Conservation (phyloP, 202 grass and related monocot species). For the Carex sylvatica region DNA sequence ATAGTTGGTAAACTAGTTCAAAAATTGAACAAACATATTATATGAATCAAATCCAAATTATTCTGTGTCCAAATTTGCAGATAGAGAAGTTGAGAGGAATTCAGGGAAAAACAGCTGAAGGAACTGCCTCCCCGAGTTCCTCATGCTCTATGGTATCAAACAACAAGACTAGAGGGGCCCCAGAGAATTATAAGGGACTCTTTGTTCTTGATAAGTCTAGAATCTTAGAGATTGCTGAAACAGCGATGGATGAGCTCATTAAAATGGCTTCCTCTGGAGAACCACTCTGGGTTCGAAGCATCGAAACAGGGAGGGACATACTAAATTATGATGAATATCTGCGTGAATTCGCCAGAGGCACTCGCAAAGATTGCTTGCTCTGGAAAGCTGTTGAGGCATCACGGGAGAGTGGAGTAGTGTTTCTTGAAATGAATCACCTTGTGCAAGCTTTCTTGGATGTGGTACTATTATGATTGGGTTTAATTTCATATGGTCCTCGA, state of each 20-base stretch:
- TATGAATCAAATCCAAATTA: not conserved
- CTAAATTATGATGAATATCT: constrained; percentile 79
- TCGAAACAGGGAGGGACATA: constrained; percentile 65
- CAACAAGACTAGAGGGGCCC: constrained; percentile 21
- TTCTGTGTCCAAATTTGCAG: constrained; percentile 29
- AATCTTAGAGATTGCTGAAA: constrained; percentile 41
- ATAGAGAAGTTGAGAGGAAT: constrained; percentile 44
- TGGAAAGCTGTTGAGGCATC: constrained; percentile 57
- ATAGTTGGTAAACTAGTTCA: not conserved
- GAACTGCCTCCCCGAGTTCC: constrained; percentile 20
- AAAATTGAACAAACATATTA: not conserved
- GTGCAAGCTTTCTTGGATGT: constrained; percentile 70
- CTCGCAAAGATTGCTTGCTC: constrained; percentile 17
- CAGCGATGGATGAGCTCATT: constrained; percentile 54
- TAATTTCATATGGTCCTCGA: not conserved
- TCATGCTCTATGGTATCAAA: constrained; percentile 19
- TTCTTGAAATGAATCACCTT: constrained; percentile 40
- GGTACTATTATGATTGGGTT: constrained; percentile 32
- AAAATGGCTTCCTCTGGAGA: constrained; percentile 50
- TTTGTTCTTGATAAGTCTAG: constrained; percentile 40
- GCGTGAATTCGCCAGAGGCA: constrained; percentile 37
- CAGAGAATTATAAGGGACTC: constrained; percentile 27
- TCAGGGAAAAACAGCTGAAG: constrained; percentile 19
- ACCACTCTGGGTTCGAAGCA: constrained; percentile 65
- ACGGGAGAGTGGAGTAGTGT: constrained; percentile 47